phyloP scores from a whole-genome alignment of 169 alveolate genomes.

The Eimeria sp. region DNA sequence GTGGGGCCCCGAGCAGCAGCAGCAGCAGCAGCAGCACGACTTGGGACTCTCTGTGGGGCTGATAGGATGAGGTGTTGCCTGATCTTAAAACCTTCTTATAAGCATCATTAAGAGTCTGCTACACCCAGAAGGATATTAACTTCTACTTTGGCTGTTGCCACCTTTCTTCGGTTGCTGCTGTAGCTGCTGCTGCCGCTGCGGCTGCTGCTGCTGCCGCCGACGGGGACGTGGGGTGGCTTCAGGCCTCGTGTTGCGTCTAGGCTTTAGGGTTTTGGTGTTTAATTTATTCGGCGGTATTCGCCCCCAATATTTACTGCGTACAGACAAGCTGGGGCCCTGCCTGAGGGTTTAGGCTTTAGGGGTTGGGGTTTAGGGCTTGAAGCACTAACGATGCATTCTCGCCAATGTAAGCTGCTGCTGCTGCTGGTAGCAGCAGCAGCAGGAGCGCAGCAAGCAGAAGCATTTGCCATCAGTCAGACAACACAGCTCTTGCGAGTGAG shows the following conservation, averaged over 20 bases:
- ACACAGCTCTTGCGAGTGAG: constrained; percentile 1
- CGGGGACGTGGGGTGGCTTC: constrained; percentile 54
- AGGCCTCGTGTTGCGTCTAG: constrained; percentile 6
- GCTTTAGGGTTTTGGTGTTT: constrained; percentile 17
- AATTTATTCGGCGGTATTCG: neutral
- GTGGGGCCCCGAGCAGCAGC: constrained; percentile 36
- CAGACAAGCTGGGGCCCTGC: neutral
- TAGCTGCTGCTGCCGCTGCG: constrained; percentile 27
- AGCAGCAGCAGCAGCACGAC: constrained; percentile 4
- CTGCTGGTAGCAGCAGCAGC: constrained; percentile 67
- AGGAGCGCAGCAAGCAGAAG: constrained; percentile 41
- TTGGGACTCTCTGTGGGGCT: neutral
- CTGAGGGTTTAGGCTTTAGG: neutral
- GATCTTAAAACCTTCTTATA: neutral
- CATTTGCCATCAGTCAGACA: constrained; percentile 13
- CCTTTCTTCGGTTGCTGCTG: neutral
- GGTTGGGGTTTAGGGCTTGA: constrained; percentile 26
- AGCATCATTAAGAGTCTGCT: neutral
- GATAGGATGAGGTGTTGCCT: neutral
- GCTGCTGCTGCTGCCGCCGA: constrained; percentile 38
- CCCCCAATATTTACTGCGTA: neutral
- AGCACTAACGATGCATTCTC: neutral
- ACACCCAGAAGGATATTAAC: neutral
- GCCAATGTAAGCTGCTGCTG: neutral
- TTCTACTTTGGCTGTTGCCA: neutral